A percentile compares a stretch with the other conserved stretches of the same genome.
phyloP scores from a whole-genome alignment of 2,329 filamentous ascomycete species.

The Pestalotiopsis sp. region DNA sequence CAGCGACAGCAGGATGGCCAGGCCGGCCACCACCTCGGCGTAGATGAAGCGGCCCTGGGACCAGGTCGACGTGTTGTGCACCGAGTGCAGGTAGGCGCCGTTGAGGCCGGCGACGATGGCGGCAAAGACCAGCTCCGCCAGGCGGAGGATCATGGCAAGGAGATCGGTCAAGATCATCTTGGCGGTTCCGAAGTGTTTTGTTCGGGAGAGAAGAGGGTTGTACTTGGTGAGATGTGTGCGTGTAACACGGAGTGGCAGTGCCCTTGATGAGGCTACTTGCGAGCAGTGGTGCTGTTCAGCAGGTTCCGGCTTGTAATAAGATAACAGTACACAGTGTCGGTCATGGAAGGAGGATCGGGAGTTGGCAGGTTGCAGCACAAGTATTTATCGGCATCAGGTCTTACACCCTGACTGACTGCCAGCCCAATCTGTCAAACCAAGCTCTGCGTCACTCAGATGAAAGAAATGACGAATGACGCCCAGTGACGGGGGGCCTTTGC shows the following conservation, averaged over 20 bases:
- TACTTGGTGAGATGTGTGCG: background rate
- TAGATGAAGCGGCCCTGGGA: slow-evolving; percentile 72
- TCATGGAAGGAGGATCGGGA: background rate
- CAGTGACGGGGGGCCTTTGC: background rate
- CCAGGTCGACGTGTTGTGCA: slow-evolving; percentile 50
- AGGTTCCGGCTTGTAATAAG: background rate
- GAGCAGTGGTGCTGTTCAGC: background rate
- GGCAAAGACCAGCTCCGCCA: slow-evolving; percentile 69
- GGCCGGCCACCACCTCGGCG: slow-evolving; percentile 69
- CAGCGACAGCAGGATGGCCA: slow-evolving; percentile 70
- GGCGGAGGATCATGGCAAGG: slow-evolving; percentile 59
- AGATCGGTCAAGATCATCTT: slow-evolving; percentile 28
- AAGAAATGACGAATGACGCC: background rate
- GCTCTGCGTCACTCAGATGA: background rate
- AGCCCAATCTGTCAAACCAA: background rate
- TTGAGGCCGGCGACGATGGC: slow-evolving; percentile 72
- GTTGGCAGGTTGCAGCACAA: background rate
- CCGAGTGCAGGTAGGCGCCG: slow-evolving; percentile 63
- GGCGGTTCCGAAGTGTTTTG: background rate
- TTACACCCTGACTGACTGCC: background rate
- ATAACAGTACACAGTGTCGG: background rate
- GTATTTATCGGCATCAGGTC: slow-evolving; percentile 9
- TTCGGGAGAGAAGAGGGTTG: background rate
- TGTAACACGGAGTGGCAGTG: background rate
- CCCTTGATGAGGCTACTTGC: background rate